These are phyloP conservation scores for Rhododendron ferrugineum DNA, from an alignment of 148 eudicot species.

Conservation along the genomic window DNA sequence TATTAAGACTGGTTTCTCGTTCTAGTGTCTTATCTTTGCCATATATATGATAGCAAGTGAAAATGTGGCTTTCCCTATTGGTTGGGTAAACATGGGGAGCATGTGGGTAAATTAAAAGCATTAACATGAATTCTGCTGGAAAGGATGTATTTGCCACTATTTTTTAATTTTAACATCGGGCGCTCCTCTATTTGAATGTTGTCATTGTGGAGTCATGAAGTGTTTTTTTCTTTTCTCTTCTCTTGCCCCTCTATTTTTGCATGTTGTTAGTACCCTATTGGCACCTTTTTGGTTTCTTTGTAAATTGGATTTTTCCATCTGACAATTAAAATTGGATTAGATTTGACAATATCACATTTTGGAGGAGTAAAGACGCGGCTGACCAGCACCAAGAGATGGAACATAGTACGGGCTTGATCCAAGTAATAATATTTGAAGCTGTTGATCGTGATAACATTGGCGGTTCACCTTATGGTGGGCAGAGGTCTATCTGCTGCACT, in stretches of 20 bases:
- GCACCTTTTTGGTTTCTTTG: neutral
- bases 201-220: neutral
- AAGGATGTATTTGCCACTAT: neutral
- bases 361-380: conserved; percentile 74
- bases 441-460: conserved; percentile 95
- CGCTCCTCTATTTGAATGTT: neutral
- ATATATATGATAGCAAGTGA: no score
- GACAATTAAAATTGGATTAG: conserved; percentile 29
- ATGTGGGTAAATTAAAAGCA: neutral
- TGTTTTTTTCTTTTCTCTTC: neutral
- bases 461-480: conserved; percentile 97
- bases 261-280: neutral
- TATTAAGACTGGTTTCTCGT: no score
- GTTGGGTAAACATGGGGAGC: no score
- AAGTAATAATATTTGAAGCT: conserved; percentile 86
- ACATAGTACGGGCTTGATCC: conserved; percentile 69
- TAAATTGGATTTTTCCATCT: conserved; percentile 1
- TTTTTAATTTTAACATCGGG: neutral
- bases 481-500: conserved; percentile 93
- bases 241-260: neutral
- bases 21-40: no score
- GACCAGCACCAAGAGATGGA: conserved; percentile 45
- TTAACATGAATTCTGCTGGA: neutral
- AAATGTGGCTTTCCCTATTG: neutral
- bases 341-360: conserved; percentile 86